Evolutionary conservation across 805 yeast genomes (phyloP), one percentile per base, ranked within the genome.

Genomic region (Teunomyces tritomae): DNA sequence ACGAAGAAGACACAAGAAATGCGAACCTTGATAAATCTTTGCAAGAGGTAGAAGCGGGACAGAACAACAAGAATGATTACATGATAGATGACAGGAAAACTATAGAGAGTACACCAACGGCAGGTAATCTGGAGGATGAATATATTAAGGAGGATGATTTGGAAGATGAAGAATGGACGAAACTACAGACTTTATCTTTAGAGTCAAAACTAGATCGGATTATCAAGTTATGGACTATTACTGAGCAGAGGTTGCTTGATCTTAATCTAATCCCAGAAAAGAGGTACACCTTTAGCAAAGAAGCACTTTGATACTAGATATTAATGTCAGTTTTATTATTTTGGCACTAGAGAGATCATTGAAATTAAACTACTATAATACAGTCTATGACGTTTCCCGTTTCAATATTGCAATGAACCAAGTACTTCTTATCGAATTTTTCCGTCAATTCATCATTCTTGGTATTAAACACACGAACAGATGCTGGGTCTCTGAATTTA

Each of bases 161-260:
- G 11, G 62, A 59, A 36, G 67, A 20, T 6, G 24, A 63, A 6
- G 65, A 65, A 34, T 20, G 55, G 8, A 55, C 47, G 16, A 57
- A 58, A 45, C 46, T 56, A 29, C 59, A 56, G 26, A 57, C 55
- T 10, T 51, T 64, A 16, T 52, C 62, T 9, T 51, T 64, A 16
- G 75, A 65, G 61, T 77, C 76, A 5, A 67, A 64, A 39, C 64
- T 85, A 48, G 80, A 82, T 52, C 75, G 79, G 46, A 66, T 84
- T 26, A 70, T 83, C 44, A 80, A 81, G 57, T 58, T 84, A 40
- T 84, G 87, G 86, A 72, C 77, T 2, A 80, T 87, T 71, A 79
- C 85, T 7, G 88, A 83, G 57, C 79, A 79, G 56, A 65, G 77
- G 58, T 58, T 80, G 39, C 64, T 71, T 44, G 71, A 68, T 46